Base-by-base conservation (phyloP, 768 basidiomycete species). In the Kwoniella dejecticola region DNA sequence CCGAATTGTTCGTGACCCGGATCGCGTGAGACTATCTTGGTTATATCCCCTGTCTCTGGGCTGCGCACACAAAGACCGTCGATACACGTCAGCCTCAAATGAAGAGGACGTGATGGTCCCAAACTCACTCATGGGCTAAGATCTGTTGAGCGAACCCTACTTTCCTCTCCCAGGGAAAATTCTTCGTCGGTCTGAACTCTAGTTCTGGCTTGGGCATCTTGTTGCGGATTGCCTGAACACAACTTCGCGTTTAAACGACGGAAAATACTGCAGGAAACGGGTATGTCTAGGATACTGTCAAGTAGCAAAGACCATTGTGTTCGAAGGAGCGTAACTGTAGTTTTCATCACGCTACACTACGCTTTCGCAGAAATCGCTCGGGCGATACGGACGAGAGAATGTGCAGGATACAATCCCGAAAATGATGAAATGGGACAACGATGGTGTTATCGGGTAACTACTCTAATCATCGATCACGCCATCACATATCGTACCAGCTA, bases 181-280 rank as follows among this genome's bases (percentile, higher is more conserved):
- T 26, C 10, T 26, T 29, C 19, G 42, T 42, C 5, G 24, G 38
- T 26, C 27, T 49, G 36, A 59, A 52, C 24, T 59, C 57, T 26
- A 59, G 17, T 31, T 59, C 57, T 13, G 57, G 57, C 41, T 59
- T 59, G n/a, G 57, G 57, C 57, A 59, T 59, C 15, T 21, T 54
- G 49, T 40, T n/a, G n/a, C n/a, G n/a, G n/a, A n/a, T n/a, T n/a
- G n/a, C n/a, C n/a, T n/a, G n/a, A n/a, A n/a, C n/a, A n/a, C n/a
- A n/a, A n/a, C n/a, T n/a, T n/a, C n/a, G n/a, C n/a, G n/a, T n/a
- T n/a, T n/a, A n/a, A n/a, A n/a, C n/a, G n/a, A n/a, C n/a, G n/a
- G n/a, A n/a, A n/a, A n/a, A n/a, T n/a, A n/a, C n/a, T n/a, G n/a
- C n/a, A n/a, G n/a, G n/a, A n/a, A n/a, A n/a, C n/a, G n/a, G n/a